Evolutionary conservation across 1,284 basidiomycete species (phyloP).

Genomic region (Apiotrichum sp.): DNA sequence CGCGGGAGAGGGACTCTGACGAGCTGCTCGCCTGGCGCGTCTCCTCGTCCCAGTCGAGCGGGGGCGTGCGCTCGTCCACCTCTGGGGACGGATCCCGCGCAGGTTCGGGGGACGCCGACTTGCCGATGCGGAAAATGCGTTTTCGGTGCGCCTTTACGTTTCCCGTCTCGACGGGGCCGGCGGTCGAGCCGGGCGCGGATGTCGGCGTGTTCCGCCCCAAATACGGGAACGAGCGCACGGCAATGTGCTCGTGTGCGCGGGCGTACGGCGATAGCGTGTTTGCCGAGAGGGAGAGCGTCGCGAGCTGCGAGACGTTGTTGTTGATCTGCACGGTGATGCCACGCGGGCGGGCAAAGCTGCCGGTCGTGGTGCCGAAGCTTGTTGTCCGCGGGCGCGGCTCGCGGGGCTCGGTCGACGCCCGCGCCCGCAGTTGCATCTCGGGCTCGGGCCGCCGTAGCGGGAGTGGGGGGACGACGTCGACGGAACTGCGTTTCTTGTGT

Average conservation of each 20-base stretch:
- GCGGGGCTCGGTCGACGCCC: not conserved
- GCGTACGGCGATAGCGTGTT: constrained; percentile 89
- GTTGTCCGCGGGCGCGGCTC: constrained; percentile 8
- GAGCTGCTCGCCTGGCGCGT: constrained; percentile 8
- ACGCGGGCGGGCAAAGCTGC: not conserved
- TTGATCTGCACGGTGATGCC: constrained; percentile 66
- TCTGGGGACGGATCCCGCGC: constrained; percentile 10
- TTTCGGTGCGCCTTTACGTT: constrained; percentile 69
- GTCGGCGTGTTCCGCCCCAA: constrained; percentile 18
- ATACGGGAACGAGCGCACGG: constrained; percentile 75
- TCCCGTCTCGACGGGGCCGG: constrained; percentile 5
- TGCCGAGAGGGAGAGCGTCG: constrained; percentile 74
- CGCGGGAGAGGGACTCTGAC: constrained; percentile 5
- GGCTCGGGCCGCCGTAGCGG: not conserved
- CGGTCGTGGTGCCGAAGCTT: not conserved
- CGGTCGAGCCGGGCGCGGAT: constrained; percentile 26
- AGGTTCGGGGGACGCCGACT: not conserved
- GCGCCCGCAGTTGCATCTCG: not conserved
- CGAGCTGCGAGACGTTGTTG: constrained; percentile 71
- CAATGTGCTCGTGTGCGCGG: constrained; percentile 77
- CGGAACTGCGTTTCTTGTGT: constrained; percentile 2
- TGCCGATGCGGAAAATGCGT: constrained; percentile 63
- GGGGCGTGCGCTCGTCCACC: constrained; percentile 14
- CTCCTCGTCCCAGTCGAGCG: constrained; percentile 16
- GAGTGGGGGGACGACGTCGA: not conserved